phyloP scores from a whole-genome alignment of 257 asterid genomes.

The Scutellaria minor region DNA sequence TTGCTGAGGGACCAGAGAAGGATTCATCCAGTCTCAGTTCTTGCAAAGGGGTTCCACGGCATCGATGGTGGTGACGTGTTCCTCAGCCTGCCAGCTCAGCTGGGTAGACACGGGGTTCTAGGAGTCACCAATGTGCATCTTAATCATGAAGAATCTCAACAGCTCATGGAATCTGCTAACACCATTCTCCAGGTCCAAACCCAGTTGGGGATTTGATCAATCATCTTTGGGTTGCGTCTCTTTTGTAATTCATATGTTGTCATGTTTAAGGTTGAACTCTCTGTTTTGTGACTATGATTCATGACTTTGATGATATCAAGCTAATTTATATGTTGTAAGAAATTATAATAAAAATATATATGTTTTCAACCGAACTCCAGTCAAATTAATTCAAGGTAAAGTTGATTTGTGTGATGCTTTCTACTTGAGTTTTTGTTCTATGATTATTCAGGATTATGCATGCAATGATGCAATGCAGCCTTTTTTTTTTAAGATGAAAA shows the following conservation, averaged over 20 bases:
- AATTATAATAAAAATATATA: no score
- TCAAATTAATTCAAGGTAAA: no score
- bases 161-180: constrained; percentile 69
- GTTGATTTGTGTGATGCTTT: neutral
- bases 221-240: neutral
- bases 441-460: neutral
- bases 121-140: constrained; percentile 81
- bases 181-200: constrained; percentile 75
- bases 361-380: no score
- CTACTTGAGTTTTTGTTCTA: neutral
- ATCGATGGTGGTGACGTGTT: constrained; percentile 71
- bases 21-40: constrained; percentile 86
- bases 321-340: no score
- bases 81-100: constrained; percentile 86
- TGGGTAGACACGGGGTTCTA: constrained; percentile 69
- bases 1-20: constrained; percentile 76
- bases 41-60: constrained; percentile 71
- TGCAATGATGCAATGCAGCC: neutral
- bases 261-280: no score
- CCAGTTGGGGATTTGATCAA: constrained; percentile 62
- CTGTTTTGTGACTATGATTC: no score
- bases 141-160: constrained; percentile 67
- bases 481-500: neutral
- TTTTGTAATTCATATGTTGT: no score
- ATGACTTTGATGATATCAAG: no score